Conservation (phyloP, 1,139 yeast species). For the Zygotorulaspora mrakii region DNA sequence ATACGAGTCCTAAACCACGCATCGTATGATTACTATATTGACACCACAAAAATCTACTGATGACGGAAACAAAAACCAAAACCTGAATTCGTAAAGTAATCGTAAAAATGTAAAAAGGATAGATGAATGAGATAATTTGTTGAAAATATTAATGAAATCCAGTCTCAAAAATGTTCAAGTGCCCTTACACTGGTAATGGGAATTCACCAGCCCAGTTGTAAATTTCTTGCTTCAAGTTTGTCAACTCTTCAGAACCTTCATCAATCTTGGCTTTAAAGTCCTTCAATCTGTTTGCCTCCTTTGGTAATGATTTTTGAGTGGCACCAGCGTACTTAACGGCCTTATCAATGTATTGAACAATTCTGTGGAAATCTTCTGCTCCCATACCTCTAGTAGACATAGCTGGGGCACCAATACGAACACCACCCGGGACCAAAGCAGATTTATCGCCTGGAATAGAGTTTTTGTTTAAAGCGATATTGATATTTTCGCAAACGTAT, state of each 20-base stretch:
- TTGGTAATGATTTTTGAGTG: constrained; percentile 70
- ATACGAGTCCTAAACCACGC: constrained; percentile 9
- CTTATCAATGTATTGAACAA: constrained; percentile 77
- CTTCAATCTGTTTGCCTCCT: constrained; percentile 86
- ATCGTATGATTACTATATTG: constrained; percentile 5
- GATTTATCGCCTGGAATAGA: constrained; percentile 95
- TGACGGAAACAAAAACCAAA: constrained; percentile 3
- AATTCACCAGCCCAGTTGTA: constrained; percentile 87
- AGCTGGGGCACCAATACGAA: constrained; percentile 96
- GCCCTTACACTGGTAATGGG: constrained; percentile 73
- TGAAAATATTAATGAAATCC: constrained; percentile 15
- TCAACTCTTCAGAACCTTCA: constrained; percentile 64
- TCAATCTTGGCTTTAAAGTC: constrained; percentile 84
- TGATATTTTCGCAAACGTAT: constrained; percentile 80
- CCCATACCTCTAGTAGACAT: constrained; percentile 96
- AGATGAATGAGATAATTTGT: constrained; percentile 12
- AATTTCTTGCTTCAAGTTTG: constrained; percentile 70
- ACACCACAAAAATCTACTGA: constrained; percentile 2
- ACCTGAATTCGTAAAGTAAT: constrained; percentile 9
- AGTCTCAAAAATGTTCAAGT: constrained; percentile 7
- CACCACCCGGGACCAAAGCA: constrained; percentile 91
- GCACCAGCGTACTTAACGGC: constrained; percentile 77
- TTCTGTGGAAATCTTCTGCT: constrained; percentile 69
- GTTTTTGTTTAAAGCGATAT: constrained; percentile 94
- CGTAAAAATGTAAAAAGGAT: constrained; percentile 6